A percentile compares a stretch with the other conserved stretches of the same genome.
phyloP scores from a whole-genome alignment of 75 land plant species.

The Cunninghamia lanceolata region DNA sequence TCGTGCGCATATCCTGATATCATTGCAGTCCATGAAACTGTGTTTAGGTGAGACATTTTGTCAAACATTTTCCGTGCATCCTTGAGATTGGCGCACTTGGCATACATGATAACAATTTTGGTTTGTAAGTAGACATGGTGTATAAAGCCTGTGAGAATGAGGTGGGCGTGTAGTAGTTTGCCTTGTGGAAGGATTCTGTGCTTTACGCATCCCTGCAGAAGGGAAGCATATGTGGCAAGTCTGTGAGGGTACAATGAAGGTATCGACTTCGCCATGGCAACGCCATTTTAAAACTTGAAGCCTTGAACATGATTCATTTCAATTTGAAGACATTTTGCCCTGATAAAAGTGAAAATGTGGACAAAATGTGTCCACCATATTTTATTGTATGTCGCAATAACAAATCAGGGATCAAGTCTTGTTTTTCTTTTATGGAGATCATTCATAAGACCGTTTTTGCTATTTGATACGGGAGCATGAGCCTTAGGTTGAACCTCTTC shows the following conservation, averaged over 20 bases:
- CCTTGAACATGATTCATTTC: not conserved
- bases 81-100: slow-evolving; percentile 4
- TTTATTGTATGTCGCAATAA: too few species aligned
- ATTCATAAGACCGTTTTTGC: too few species aligned
- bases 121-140: slow-evolving; percentile 13
- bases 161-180: slow-evolving; percentile 18
- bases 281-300: not conserved
- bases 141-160: slow-evolving; percentile 15
- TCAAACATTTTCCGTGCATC: slow-evolving; percentile 23
- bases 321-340: not conserved
- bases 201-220: slow-evolving; percentile 4
- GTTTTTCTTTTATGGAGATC: too few species aligned
- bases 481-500: too few species aligned
- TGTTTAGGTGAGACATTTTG: slow-evolving; percentile 8
- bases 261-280: not conserved
- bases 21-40: slow-evolving; percentile 37
- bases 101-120: slow-evolving; percentile 12
- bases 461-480: too few species aligned
- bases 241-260: not conserved
- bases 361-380: too few species aligned
- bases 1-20: slow-evolving; percentile 37
- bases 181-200: slow-evolving; percentile 6
- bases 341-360: too few species aligned
- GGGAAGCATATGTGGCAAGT: not conserved
- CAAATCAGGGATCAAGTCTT: too few species aligned